Conservation (phyloP, 805 yeast species). For the Wickerhamiella australiensis region DNA sequence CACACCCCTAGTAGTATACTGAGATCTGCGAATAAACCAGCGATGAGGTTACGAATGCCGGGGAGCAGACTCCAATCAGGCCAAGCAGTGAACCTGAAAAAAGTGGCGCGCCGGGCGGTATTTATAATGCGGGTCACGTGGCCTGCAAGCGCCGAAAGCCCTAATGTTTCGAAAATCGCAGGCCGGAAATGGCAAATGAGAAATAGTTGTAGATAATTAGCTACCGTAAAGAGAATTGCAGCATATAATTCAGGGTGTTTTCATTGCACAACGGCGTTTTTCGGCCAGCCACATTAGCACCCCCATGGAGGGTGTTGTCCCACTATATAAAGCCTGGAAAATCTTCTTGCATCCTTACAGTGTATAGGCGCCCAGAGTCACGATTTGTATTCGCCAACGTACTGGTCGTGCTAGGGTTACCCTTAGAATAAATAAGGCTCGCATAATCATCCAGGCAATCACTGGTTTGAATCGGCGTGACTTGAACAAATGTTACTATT, state of each 20-base stretch:
- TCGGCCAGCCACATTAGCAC: no score
- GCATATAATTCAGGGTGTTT: no score
- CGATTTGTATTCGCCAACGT: constrained; percentile 22
- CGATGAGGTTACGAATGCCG: not conserved
- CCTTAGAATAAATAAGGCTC: constrained; percentile 22
- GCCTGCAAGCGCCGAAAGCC: no score
- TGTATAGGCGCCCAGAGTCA: constrained; percentile 28
- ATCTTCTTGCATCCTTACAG: constrained; percentile 13
- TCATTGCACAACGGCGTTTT: no score
- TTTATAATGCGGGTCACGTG: not conserved
- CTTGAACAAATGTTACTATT: not conserved
- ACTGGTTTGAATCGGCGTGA: constrained; percentile 10
- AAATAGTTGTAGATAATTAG: no score
- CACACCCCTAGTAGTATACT: not conserved
- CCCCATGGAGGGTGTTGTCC: not conserved
- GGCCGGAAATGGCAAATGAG: no score
- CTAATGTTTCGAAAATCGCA: no score
- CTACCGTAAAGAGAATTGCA: no score
- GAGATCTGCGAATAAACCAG: no score
- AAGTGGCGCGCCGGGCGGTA: not conserved
- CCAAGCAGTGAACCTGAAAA: not conserved
- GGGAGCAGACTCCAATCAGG: not conserved
- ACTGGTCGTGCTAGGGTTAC: constrained; percentile 25
- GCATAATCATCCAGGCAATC: constrained; percentile 2
- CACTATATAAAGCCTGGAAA: not conserved